Conservation (phyloP, 2,329 filamentous ascomycete species). For the Pseudocercospora pini-densiflorae region DNA sequence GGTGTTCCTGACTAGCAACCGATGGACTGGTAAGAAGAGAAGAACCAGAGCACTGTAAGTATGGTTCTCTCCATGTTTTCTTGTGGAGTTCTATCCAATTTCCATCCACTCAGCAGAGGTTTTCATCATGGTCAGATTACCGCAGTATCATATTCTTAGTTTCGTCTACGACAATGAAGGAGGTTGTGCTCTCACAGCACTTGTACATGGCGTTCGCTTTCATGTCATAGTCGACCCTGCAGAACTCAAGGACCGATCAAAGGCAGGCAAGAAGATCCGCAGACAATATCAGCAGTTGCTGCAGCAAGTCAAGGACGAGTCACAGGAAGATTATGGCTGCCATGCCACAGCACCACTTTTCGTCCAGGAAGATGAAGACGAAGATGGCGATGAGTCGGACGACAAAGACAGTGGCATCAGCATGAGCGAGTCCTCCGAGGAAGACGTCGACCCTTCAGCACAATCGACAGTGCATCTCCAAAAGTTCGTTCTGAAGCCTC, state of each 20-base stretch:
- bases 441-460: conserved; percentile 27
- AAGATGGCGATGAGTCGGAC: conserved; percentile 24
- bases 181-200: conserved; percentile 39
- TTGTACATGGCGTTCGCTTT: conserved; percentile 38
- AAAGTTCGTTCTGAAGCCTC: conserved; percentile 38
- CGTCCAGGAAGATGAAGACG: conserved; percentile 28
- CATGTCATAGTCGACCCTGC: conserved; percentile 39
- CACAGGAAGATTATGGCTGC: conserved; percentile 17
- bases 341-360: conserved; percentile 25
- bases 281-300: conserved; percentile 34
- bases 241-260: conserved; percentile 29
- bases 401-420: conserved; percentile 38
- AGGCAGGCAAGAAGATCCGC: conserved; percentile 26
- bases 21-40: not conserved
- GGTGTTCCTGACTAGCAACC: conserved; percentile 22
- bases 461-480: conserved; percentile 32
- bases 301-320: conserved; percentile 27
- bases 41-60: not conserved
- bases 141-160: conserved; percentile 37
- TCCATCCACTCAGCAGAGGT: not conserved
- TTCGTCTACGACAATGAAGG: conserved; percentile 41
- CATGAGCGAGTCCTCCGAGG: conserved; percentile 23
- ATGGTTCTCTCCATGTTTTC: not conserved
- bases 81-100: not conserved
- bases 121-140: conserved; percentile 26